Base-by-base conservation (phyloP, 495 filamentous ascomycete genomes). In the Bryoglossum gracile region DNA sequence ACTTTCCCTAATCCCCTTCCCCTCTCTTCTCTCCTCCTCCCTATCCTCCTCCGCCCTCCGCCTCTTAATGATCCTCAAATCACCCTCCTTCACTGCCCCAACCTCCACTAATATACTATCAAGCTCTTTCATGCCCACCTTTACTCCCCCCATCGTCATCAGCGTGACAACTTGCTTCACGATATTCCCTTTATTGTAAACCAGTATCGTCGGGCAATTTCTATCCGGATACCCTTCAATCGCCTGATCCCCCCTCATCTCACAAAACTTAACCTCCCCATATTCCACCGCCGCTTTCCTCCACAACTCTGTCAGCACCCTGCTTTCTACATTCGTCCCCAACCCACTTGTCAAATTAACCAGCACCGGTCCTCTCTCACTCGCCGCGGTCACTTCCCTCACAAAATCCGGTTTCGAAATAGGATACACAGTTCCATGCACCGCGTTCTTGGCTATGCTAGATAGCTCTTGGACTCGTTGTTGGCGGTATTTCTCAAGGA, bases 181-280 rank as follows among this genome's bases (percentile, higher is more conserved):
- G 44, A 99, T 94, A 66, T 97, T 89, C 16, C 87, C 89, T 54
- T 95, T 85, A 59, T 81, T 81, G 60, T 97, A 99, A 0, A 94
- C 78, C 47, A 99, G 66, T 24, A 99, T 90, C 5, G 92, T 99
- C 8, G 92, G 92, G 40, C 88, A 94, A 60, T 96, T 97, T 43
- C 75, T 75, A 61, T 97, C 94, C 13, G 92, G 92, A 63, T 97
- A 99, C 17, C 84, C 84, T 67, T 97, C 92, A 58, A 99, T 95
- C 48, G 92, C 95, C 77, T 94, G 82, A 60, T 89, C 83, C 2
- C 80, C 92, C 55, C 81, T 75, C 37, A 99, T 97, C 67, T 99
- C 88, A 63, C 90, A 96, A 69, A 99, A 99, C 67, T 99, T 99
- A 61, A 97, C 66, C 49, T 99, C 89, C 23, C 87, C 87, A 59